Percentiles rank a stretch among this genome's conserved stretches.
These are phyloP conservation scores for Mucuna pruriens DNA, from an alignment of 306 rosid species.

Conservation along the genomic window DNA sequence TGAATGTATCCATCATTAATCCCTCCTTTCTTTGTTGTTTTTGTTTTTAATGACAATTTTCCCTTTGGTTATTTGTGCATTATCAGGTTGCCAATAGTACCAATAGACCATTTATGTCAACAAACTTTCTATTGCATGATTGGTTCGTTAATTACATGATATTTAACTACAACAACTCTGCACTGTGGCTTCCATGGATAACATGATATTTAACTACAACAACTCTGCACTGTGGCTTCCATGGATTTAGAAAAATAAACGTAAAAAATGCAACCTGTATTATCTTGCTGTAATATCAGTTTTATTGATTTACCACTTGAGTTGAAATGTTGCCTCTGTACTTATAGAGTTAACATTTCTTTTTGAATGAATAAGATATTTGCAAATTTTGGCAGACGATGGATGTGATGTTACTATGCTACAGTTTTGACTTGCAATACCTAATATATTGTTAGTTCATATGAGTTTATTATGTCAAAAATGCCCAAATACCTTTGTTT, in stretches of 20 bases:
- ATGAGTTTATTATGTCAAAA: not conserved
- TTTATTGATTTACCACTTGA: not conserved
- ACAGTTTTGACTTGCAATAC: not conserved
- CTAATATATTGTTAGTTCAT: not conserved
- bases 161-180: not conserved
- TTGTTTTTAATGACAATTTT: not conserved
- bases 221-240: not conserved
- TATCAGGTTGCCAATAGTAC: constrained; percentile 8
- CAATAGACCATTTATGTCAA: constrained; percentile 23
- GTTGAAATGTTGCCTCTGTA: not conserved
- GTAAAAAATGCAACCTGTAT: not conserved
- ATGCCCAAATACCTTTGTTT: not conserved
- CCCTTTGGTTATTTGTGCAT: constrained; percentile 33
- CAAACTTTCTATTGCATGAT: not conserved
- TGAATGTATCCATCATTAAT: constrained; percentile 71
- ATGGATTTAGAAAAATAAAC: constrained; percentile 11
- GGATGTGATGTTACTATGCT: not conserved
- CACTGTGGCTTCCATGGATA: constrained; percentile 5
- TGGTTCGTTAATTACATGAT: constrained; percentile 5
- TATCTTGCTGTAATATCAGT: not conserved
- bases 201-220: not conserved
- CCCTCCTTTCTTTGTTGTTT: not conserved
- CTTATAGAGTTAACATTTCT: not conserved
- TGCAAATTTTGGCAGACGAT: not conserved
- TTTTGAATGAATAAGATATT: not conserved